Base-by-base conservation (phyloP, 768 basidiomycete species). In the Daedaleopsis nitida region DNA sequence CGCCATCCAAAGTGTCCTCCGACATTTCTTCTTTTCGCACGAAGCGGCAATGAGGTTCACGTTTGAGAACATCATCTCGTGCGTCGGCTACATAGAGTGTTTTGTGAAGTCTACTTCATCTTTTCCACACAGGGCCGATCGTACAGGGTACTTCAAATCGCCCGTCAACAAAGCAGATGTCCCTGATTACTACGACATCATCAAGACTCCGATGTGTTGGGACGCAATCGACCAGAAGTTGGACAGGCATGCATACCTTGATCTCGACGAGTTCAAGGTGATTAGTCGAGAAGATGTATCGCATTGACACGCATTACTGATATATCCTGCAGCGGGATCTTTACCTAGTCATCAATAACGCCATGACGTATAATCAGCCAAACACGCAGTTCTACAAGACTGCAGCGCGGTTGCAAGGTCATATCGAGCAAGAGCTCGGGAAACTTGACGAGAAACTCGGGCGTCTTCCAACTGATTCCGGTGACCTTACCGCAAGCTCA, bases 161-260 rank as follows among this genome's bases (percentile, higher is more conserved):
- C 94, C 96, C 0, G 94, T 98, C 39, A 88, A 86, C 44, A 86
- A 79, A 65, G 77, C 75, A 1, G 85, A 90, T 43, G 93, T 96
- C 0, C 92, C 91, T 1, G 96, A 98, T 69, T 99, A 99, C 72
- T 94, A 90, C 69, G 89, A 93, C 49, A 79, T 97, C 38, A 82
- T 99, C 68, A 81, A 86, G 67, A 77, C 81, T 4, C 97, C 97
- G 0, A 97, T 97, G 93, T 89, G 88, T 62, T 95, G 96, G 87
- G 80, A 80, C 13, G 81, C 80, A 32, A 96, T 99, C 69, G 88
- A 92, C 49, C 74, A 76, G 32, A 96, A 92, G 72, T 77, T 99
- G 34, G 90, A 96, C 54, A 79, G 80, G 38, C 88, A 92, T 60
- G 85, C 89, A 69, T 98, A 98, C 73, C 86, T 87, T 79, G 86